Conservation (phyloP, 2,329 filamentous ascomycete genomes). For the Herpotrichia juniperi region DNA sequence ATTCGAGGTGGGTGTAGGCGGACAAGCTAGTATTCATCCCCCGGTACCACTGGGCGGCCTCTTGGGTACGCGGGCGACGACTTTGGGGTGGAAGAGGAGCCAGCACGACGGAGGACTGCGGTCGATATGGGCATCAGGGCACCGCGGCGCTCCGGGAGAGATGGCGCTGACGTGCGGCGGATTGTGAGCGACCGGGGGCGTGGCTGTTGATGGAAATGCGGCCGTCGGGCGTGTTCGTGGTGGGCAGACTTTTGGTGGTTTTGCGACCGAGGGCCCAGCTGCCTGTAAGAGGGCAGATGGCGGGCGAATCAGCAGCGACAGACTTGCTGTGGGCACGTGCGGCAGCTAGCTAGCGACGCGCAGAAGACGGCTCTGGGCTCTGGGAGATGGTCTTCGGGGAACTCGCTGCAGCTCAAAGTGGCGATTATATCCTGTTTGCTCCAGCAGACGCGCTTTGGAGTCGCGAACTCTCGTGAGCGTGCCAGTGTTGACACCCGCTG, state of each 20-base stretch:
- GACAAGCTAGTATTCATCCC: conserved; percentile 66
- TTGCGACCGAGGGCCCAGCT: conserved; percentile 12
- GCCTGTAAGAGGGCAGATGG: conserved; percentile 4
- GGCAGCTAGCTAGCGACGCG: not conserved
- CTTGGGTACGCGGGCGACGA: conserved; percentile 34
- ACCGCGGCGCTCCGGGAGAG: conserved; percentile 25
- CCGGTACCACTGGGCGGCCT: conserved; percentile 25
- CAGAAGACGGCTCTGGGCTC: too few relatives aligned
- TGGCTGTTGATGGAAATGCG: conserved; percentile 22
- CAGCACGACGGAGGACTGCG: conserved; percentile 38
- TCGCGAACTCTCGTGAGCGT: too few relatives aligned
- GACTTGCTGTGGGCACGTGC: conserved; percentile 4
- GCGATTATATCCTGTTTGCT: too few relatives aligned
- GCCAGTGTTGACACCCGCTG: too few relatives aligned
- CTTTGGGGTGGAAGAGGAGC: conserved; percentile 39
- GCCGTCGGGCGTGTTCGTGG: conserved; percentile 5
- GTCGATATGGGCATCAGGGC: conserved; percentile 27
- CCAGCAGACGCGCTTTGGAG: too few relatives aligned
- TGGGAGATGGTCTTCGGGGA: too few relatives aligned
- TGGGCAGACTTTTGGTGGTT: conserved; percentile 18
- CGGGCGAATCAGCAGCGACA: conserved; percentile 19
- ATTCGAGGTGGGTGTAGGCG: conserved; percentile 83
- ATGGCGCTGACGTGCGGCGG: conserved; percentile 11
- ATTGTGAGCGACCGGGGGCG: conserved; percentile 10
- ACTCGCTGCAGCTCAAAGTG: too few relatives aligned